Conservation (phyloP, 2,329 filamentous ascomycete species). For the Colletotrichum tofieldiae region DNA sequence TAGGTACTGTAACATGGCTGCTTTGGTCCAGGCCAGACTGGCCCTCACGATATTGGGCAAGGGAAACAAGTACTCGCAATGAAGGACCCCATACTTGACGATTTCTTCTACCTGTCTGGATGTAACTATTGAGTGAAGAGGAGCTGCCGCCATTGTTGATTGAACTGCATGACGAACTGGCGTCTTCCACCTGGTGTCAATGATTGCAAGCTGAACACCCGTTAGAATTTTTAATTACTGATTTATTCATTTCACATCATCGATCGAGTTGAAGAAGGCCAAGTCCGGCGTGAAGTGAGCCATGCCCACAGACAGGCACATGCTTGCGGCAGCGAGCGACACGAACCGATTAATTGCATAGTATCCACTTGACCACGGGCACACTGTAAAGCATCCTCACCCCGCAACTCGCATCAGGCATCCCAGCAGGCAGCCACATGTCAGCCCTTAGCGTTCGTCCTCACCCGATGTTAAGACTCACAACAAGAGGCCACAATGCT, state of each 20-base stretch:
- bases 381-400: neutral
- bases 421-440: neutral
- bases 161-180: neutral
- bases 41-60: neutral
- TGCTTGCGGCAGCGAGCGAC: neutral
- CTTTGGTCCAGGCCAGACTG: neutral
- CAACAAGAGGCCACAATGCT: neutral
- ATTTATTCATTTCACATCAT: neutral
- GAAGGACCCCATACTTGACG: neutral
- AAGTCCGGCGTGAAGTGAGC: neutral
- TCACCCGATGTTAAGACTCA: neutral
- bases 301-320: neutral
- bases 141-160: neutral
- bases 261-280: neutral
- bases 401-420: neutral
- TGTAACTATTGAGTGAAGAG: neutral
- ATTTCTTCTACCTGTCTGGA: neutral
- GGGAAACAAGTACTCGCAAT: neutral
- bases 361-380: neutral
- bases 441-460: neutral
- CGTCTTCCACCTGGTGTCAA: neutral
- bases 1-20: neutral
- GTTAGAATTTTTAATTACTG: no score
- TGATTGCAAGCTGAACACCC: neutral
- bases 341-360: neutral